Evolutionary conservation across 495 filamentous ascomycete species (phyloP).

Genomic region (Penicillium canariense): DNA sequence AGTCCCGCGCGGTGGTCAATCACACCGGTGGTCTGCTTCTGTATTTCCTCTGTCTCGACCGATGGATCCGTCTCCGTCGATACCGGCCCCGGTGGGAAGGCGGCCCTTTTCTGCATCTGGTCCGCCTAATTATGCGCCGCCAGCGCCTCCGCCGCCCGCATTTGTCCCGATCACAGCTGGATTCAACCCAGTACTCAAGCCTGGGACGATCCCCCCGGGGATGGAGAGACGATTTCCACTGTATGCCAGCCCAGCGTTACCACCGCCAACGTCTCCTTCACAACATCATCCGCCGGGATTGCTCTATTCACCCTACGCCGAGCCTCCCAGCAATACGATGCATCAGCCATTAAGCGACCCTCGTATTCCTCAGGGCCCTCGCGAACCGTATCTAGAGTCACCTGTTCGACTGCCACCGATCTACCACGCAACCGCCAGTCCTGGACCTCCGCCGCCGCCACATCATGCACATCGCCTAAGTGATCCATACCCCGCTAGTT

Average conservation of each 20-base stretch:
- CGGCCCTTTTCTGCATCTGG: constrained; percentile 42
- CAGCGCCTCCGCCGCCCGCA: constrained; percentile 28
- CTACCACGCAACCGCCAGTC: constrained; percentile 31
- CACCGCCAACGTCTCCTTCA: constrained; percentile 36
- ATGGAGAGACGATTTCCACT: constrained; percentile 31
- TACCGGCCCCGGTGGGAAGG: constrained; percentile 28
- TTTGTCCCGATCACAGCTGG: constrained; percentile 28
- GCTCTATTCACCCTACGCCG: constrained; percentile 32
- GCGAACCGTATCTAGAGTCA: constrained; percentile 35
- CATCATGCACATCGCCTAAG: constrained; percentile 38
- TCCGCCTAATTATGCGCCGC: constrained; percentile 27
- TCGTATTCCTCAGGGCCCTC: constrained; percentile 28
- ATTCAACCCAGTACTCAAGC: constrained; percentile 33
- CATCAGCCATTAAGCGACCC: constrained; percentile 31
- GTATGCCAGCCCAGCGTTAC: constrained; percentile 30
- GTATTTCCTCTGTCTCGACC: constrained; percentile 36
- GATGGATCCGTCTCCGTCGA: constrained; percentile 31
- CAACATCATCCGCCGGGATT: constrained; percentile 33
- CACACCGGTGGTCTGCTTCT: constrained; percentile 38
- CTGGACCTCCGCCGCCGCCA: constrained; percentile 16
- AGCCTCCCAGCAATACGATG: constrained; percentile 22
- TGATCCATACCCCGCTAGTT: constrained; percentile 37
- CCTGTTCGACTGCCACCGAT: constrained; percentile 47
- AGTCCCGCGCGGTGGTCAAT: constrained; percentile 25
- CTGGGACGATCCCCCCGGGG: constrained; percentile 24